Evolutionary conservation across 148 eudicot species (phyloP).

Genomic region (Cornus controversa): DNA sequence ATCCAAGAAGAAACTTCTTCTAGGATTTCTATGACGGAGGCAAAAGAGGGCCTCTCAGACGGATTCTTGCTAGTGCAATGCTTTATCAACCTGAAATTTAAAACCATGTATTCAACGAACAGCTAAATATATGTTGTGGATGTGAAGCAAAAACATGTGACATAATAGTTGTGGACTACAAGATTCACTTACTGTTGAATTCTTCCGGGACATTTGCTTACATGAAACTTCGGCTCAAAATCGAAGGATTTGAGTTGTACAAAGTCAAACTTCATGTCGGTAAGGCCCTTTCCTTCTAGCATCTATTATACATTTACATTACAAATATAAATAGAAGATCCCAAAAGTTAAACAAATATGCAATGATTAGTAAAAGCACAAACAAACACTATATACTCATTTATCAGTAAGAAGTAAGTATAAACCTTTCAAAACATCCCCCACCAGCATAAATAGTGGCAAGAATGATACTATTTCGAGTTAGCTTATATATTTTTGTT

Average conservation of each 20-base stretch:
- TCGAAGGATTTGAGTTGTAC: constrained; percentile 28
- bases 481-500: too few species aligned
- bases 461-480: not conserved
- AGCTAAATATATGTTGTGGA: not conserved
- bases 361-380: not conserved
- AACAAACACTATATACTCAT: not conserved
- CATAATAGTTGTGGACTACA: not conserved
- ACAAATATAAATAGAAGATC: not conserved
- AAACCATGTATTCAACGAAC: not conserved
- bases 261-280: constrained; percentile 9
- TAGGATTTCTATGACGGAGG: not conserved
- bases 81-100: not conserved
- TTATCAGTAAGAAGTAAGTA: not conserved
- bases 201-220: constrained; percentile 27
- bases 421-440: not conserved
- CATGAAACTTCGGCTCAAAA: constrained; percentile 26
- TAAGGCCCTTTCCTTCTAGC: constrained; percentile 29
- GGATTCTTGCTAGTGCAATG: not conserved
- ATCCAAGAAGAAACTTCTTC: not conserved
- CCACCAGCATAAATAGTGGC: not conserved
- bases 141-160: too few species aligned
- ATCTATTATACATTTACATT: constrained; percentile 18
- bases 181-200: constrained; percentile 33
- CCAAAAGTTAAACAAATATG: not conserved
- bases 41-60: not conserved